phyloP scores from a whole-genome alignment of 192 early-diverging fungal genomes.

The Rhizophagus sp. region DNA sequence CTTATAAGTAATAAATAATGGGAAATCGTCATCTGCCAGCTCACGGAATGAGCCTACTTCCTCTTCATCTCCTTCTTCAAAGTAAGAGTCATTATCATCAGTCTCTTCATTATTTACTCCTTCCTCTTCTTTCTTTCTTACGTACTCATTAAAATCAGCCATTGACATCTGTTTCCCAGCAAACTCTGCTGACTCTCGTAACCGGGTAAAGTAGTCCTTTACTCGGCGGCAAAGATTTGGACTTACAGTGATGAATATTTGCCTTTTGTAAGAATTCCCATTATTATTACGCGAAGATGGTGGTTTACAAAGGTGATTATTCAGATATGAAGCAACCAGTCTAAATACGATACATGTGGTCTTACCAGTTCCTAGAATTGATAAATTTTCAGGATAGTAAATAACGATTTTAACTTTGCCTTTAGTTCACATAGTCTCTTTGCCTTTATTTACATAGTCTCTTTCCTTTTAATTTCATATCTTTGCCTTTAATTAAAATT shows the following conservation, averaged over 20 bases:
- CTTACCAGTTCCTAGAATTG: constrained; percentile 13
- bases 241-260: constrained; percentile 25
- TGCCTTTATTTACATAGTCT: too few relatives aligned
- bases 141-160: constrained; percentile 10
- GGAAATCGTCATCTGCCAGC: constrained; percentile 11
- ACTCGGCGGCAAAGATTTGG: neutral
- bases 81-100: neutral
- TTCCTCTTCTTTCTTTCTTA: neutral
- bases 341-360: constrained; percentile 17
- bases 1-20: constrained; percentile 23
- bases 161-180: constrained; percentile 7
- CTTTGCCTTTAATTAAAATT: neutral
- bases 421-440: too few relatives aligned
- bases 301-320: neutral
- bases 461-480: too few relatives aligned
- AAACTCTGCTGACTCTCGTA: constrained; percentile 2
- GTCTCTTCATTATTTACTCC: neutral
- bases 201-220: constrained; percentile 3
- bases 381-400: neutral
- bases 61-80: neutral
- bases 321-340: constrained; percentile 7
- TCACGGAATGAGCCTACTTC: constrained; percentile 24
- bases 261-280: constrained; percentile 14
- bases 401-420: neutral
- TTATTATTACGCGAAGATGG: neutral